These are phyloP conservation scores for Paraphoma chrysanthemicola DNA, from an alignment of 2,329 filamentous ascomycete species.

Conservation along the genomic window DNA sequence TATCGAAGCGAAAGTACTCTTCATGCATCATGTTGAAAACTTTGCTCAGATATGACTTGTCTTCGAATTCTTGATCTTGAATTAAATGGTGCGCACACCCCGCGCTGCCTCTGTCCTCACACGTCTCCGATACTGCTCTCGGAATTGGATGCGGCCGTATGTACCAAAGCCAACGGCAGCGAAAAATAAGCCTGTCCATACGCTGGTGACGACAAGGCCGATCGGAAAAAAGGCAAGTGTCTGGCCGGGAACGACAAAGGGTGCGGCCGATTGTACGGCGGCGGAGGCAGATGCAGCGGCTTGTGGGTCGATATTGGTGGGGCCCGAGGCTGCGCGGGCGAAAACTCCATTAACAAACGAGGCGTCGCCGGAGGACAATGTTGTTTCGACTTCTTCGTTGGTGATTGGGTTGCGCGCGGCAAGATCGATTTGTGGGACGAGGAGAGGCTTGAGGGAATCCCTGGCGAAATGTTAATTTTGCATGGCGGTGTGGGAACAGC, in stretches of 20 bases:
- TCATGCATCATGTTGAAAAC: conserved; percentile 1
- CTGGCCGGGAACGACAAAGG: conserved; percentile 74
- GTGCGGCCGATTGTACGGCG: conserved; percentile 49
- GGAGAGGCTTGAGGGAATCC: conserved; percentile 65
- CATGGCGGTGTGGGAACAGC: too few species aligned
- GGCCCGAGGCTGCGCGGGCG: conserved; percentile 58
- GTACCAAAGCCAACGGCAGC: conserved; percentile 68
- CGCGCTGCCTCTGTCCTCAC: conserved; percentile 50
- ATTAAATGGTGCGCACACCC: conserved; percentile 46
- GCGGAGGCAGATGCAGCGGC: conserved; percentile 47
- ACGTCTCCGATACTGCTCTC: conserved; percentile 66
- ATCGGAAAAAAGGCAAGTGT: conserved; percentile 73
- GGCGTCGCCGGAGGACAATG: conserved; percentile 73
- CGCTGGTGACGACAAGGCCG: conserved; percentile 69
- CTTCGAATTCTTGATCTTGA: too few species aligned
- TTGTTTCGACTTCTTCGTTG: conserved; percentile 65
- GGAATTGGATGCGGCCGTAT: conserved; percentile 69
- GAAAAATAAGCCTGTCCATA: conserved; percentile 66
- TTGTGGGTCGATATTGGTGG: conserved; percentile 57
- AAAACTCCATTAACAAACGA: conserved; percentile 76
- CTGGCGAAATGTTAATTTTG: conserved; percentile 46
- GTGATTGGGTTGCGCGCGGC: conserved; percentile 58
- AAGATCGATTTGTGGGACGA: conserved; percentile 73
- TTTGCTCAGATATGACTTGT: too few species aligned
- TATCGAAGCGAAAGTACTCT: conserved; percentile 25